Base-by-base conservation (phyloP, 2,329 filamentous ascomycete genomes). In the Diaporthe sp. region DNA sequence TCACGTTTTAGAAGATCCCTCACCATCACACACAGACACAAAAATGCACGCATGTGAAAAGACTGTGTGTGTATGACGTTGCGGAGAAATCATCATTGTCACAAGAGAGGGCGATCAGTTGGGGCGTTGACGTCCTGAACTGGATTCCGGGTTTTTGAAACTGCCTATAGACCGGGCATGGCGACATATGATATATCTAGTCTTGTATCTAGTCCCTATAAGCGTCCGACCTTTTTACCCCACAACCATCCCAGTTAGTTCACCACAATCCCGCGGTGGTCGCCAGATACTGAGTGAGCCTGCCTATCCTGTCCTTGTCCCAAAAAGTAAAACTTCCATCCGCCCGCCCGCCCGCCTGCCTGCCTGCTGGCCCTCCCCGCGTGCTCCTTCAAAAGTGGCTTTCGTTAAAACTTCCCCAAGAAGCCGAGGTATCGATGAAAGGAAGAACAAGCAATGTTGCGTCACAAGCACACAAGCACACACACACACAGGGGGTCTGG, bases 351-450 rank as follows among this genome's bases (percentile, higher is more conserved):
- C n/a, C 67, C 2, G 17, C 17, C 17, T 15, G 37, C 15, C 31
- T 10, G 42, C 31, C 31, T 10, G 42, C 31, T 25, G 55, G 34
- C 25, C 37, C 8, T 19, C 22, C 34, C 13, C 22, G 4, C 44
- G 25, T 34, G 28, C 12, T 46, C 39, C 28, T 34, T 34, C 15
- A 15, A 39, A 44, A 55, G 44, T 58, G 58, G 57, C 73, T 37
- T 55, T 55, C 49, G 31, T 44, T 51, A 72, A 72, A 37, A 44
- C 25, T 42, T 51, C 49, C 58, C 22, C 31, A 67, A 62, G 58
- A 55, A 55, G 53, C 61, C 69, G 51, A 76, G 61, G 75, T 76
- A 75, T 76, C 75, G 62, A 69, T 67, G 25, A 68, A 72, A 51
- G 49, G 17, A 55, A 70, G 53, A 44, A 28, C 10, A 55, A 53